Base-by-base conservation (phyloP, 192 early-diverging fungal species). In the Lobosporangium transversale region DNA sequence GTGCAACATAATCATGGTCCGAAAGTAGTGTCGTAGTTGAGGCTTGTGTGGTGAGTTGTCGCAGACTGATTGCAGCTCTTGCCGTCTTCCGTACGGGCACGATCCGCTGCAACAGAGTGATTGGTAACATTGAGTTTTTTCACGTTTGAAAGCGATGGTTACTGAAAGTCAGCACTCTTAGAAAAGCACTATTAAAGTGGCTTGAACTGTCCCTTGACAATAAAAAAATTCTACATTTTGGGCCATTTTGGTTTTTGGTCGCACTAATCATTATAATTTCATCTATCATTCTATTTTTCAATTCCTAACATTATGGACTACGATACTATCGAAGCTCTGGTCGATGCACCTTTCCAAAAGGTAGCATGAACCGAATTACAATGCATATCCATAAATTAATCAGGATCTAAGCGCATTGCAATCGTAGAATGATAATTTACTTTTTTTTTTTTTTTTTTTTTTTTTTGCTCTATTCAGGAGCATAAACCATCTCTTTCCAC, bases 271-370 rank as follows among this genome's bases (percentile, higher is more conserved):
- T n/a, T n/a, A n/a, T n/a, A n/a, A n/a, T n/a, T n/a, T n/a, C n/a
- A n/a, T n/a, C n/a, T n/a, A n/a, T n/a, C n/a, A n/a, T n/a, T n/a
- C n/a, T n/a, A n/a, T n/a, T n/a, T n/a, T n/a, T n/a, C n/a, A n/a
- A n/a, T n/a, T n/a, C n/a, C n/a, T n/a, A n/a, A n/a, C n/a, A n/a
- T n/a, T n/a, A 76, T 76, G 73, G 73, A 76, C 31, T 76, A 76
- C 71, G 71, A 76, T 29, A 54, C 71, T 37, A 67, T 89, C 29
- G 87, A 88, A 68, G 84, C 86, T 40, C 81, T 89, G 83, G 68
- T 89, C 48, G 88, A 88, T 42, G 86, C 87, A 27, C 88, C 88
- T 20, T 89, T 84, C 62, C 81, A 84, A 76, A 83, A 86, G 75
- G 84, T 58, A 81, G 31, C 52, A 58, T 69, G 37, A 14, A 40